Conservation (phyloP, 768 basidiomycete species). For the Pisolithus microcarpus region DNA sequence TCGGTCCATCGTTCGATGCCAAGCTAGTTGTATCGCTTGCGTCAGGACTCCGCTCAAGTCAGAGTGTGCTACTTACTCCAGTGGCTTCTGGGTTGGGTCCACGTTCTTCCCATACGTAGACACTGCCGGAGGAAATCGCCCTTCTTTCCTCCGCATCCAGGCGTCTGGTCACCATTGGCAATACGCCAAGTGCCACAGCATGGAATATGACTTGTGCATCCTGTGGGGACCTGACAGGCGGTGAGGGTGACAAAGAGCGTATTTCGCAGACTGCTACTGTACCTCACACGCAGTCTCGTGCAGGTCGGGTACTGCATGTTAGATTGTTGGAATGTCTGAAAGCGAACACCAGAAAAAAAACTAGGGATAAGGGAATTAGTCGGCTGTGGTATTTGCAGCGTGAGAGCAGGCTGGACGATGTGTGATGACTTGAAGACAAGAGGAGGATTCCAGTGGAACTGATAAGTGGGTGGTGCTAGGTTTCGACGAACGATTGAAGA, state of each 20-base stretch:
- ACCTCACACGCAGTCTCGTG: conserved; percentile 49
- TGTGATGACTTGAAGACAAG: neutral
- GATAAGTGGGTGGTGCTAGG: neutral
- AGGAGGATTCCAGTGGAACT: neutral
- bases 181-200: conserved; percentile 48
- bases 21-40: conserved; percentile 34
- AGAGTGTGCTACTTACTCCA: conserved; percentile 40
- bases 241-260: neutral
- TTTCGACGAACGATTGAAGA: neutral
- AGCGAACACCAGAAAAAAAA: conserved; percentile 15
- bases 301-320: conserved; percentile 67
- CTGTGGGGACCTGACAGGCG: conserved; percentile 36
- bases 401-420: neutral
- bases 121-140: conserved; percentile 59
- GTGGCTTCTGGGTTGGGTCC: conserved; percentile 58
- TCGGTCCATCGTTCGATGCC: conserved; percentile 82
- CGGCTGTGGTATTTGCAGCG: conserved; percentile 5
- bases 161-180: conserved; percentile 64
- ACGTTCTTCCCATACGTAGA: conserved; percentile 82
- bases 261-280: neutral
- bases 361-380: conserved; percentile 22
- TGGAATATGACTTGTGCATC: conserved; percentile 76
- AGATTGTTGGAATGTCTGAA: conserved; percentile 8
- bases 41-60: conserved; percentile 1
- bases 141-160: conserved; percentile 73